Conservation (phyloP, 2,329 filamentous ascomycete species). For the Podosphaera xanthii region DNA sequence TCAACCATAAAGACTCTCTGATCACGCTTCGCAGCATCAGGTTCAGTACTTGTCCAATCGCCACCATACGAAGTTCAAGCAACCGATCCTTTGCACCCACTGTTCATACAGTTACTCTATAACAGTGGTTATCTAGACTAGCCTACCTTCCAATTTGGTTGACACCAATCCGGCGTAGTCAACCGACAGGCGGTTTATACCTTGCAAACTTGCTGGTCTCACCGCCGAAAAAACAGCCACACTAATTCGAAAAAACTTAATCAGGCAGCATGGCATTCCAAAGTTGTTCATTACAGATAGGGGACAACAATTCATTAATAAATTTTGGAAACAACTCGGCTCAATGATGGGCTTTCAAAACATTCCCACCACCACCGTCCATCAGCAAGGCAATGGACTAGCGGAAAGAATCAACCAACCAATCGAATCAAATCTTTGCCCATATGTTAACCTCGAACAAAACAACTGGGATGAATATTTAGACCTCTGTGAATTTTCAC, state of each 20-base stretch:
- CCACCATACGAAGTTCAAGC: too few species aligned
- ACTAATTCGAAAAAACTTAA: background rate
- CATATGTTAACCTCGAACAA: constrained; percentile 4
- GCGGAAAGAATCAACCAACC: constrained; percentile 1
- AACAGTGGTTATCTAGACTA: too few species aligned
- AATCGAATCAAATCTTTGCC: constrained; percentile 1
- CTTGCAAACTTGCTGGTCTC: background rate
- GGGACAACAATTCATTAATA: background rate
- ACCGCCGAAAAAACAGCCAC: background rate
- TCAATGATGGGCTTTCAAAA: background rate
- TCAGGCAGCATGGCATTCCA: background rate
- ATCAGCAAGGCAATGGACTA: background rate
- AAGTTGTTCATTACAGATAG: background rate
- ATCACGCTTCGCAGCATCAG: too few species aligned
- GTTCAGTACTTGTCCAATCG: too few species aligned
- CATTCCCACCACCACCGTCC: background rate
- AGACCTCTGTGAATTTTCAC: background rate
- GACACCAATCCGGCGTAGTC: too few species aligned
- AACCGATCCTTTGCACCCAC: too few species aligned
- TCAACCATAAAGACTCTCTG: too few species aligned
- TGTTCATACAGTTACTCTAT: too few species aligned
- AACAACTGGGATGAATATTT: constrained; percentile 2
- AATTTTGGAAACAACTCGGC: background rate
- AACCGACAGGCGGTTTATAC: too few species aligned
- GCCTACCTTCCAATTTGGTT: too few species aligned